Percentiles rank a stretch among this genome's conserved stretches.
phyloP scores from a whole-genome alignment of 2,329 filamentous ascomycete species.

The Trichoderma atrobrunneum region DNA sequence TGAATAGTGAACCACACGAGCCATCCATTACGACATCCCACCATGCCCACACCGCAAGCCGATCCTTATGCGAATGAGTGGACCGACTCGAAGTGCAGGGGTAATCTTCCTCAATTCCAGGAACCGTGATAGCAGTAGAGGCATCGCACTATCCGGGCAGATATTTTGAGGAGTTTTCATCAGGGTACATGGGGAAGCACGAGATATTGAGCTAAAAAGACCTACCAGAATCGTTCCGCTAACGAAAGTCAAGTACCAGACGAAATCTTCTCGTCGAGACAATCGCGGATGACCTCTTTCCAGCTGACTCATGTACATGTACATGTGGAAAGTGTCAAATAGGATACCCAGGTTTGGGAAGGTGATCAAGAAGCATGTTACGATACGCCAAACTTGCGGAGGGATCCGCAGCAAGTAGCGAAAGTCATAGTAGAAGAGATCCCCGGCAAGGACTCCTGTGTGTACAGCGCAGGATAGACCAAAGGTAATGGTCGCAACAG shows the following conservation, averaged over 20 bases:
- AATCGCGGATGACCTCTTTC: conserved; percentile 73
- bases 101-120: conserved; percentile 80
- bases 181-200: conserved; percentile 14
- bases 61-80: conserved; percentile 67
- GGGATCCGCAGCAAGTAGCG: conserved; percentile 51
- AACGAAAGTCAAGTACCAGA: conserved; percentile 77
- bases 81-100: conserved; percentile 60
- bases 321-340: conserved; percentile 74
- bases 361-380: conserved; percentile 44
- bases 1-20: conserved; percentile 59
- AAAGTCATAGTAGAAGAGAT: conserved; percentile 52
- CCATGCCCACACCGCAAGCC: conserved; percentile 68
- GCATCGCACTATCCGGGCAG: conserved; percentile 72
- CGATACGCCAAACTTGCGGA: conserved; percentile 44
- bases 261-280: conserved; percentile 69
- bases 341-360: conserved; percentile 49
- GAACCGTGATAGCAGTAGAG: conserved; percentile 74
- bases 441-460: conserved; percentile 49
- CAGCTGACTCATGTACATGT: conserved; percentile 71
- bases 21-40: conserved; percentile 72
- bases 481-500: conserved; percentile 61
- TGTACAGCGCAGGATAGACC: conserved; percentile 59
- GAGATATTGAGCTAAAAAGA: conserved; percentile 25
- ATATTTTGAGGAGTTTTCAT: conserved; percentile 56
- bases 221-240: conserved; percentile 74